phyloP scores from a whole-genome alignment of 2,329 filamentous ascomycete species.

The Hymenoscyphus infarciens region DNA sequence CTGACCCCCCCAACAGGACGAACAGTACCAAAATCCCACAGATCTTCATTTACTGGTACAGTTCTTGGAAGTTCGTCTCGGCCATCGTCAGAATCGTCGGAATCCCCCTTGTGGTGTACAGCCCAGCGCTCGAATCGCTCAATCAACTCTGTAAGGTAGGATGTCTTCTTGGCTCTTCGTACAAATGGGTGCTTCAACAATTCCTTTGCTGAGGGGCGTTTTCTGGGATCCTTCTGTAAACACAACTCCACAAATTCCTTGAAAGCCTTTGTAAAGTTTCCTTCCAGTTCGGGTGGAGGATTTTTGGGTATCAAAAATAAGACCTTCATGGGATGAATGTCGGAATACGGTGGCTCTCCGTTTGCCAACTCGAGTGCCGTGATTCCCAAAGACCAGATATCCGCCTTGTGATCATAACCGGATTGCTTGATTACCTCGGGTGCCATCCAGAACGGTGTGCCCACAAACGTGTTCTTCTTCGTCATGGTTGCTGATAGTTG shows the following conservation, averaged over 20 bases:
- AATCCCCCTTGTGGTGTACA: conserved; percentile 71
- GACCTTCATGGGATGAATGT: conserved; percentile 98
- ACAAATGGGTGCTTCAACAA: conserved; percentile 88
- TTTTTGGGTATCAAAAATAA: conserved; percentile 96
- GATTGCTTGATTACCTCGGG: conserved; percentile 98
- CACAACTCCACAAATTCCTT: conserved; percentile 84
- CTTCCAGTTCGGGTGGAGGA: conserved; percentile 74
- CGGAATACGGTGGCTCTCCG: conserved; percentile 89
- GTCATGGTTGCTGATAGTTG: conserved; percentile 98
- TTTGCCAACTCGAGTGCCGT: conserved; percentile 89
- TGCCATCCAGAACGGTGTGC: conserved; percentile 99
- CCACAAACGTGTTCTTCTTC: conserved; percentile 98
- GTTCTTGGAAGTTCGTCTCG: conserved; percentile 42
- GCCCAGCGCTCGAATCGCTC: conserved; percentile 87
- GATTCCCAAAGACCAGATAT: conserved; percentile 96
- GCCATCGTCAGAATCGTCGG: conserved; percentile 58
- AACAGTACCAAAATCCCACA: conserved; percentile 98
- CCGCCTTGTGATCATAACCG: conserved; percentile 95
- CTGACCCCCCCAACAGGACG: conserved; percentile 67
- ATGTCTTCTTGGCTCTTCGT: conserved; percentile 86
- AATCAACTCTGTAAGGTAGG: conserved; percentile 94
- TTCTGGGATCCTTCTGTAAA: conserved; percentile 81
- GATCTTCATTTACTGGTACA: conserved; percentile 68
- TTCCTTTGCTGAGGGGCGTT: conserved; percentile 82
- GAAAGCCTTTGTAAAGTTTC: conserved; percentile 76